Conservation (phyloP, 2,329 filamentous ascomycete genomes). For the Fusarium sp. region DNA sequence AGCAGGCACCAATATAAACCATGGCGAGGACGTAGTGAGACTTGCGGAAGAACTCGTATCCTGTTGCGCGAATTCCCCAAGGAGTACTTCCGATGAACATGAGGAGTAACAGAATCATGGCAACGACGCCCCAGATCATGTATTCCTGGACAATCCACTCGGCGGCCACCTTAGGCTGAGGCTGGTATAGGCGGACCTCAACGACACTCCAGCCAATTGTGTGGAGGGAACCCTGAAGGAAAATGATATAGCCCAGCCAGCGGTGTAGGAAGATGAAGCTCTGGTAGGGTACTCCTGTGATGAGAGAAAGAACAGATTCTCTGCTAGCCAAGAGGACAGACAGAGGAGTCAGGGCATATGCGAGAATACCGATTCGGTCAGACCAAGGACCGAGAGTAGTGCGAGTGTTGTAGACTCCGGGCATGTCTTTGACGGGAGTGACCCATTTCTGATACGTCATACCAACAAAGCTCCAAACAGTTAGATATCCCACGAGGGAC, state of each 20-base stretch:
- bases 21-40: conserved; percentile 77
- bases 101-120: conserved; percentile 70
- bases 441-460: conserved; percentile 75
- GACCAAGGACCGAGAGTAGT: conserved; percentile 73
- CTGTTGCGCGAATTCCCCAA: conserved; percentile 69
- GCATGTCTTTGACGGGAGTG: conserved; percentile 69
- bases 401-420: conserved; percentile 69
- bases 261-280: conserved; percentile 81
- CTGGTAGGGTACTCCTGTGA: conserved; percentile 80
- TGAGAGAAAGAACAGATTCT: conserved; percentile 73
- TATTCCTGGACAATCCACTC: conserved; percentile 71
- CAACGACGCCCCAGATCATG: conserved; percentile 77
- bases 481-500: conserved; percentile 68
- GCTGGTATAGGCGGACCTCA: conserved; percentile 73
- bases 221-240: conserved; percentile 73
- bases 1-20: conserved; percentile 78
- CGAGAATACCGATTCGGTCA: conserved; percentile 74
- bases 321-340: conserved; percentile 73
- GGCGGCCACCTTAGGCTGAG: conserved; percentile 68
- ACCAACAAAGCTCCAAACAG: conserved; percentile 74
- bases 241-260: conserved; percentile 79
- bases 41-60: conserved; percentile 82
- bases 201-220: conserved; percentile 77
- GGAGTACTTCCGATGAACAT: conserved; percentile 67
- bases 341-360: conserved; percentile 78